A percentile compares a stretch with the other conserved stretches of the same genome.
phyloP scores from a whole-genome alignment of 352 stramenopile genomes.

The Globisporangium parvum region DNA sequence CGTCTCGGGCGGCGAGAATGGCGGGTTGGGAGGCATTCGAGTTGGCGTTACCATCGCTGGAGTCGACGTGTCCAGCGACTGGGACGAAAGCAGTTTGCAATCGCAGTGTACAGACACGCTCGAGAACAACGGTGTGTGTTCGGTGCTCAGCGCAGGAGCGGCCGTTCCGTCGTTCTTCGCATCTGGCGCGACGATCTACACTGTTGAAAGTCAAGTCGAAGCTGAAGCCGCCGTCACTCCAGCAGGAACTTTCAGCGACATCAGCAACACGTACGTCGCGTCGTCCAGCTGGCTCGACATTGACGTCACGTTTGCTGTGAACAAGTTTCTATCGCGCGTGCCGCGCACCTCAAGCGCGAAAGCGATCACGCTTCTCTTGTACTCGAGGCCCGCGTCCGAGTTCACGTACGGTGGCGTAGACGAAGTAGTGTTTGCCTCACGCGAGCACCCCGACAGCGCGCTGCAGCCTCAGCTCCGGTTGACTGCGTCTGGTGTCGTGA shows the following conservation, averaged over 20 bases:
- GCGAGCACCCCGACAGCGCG: constrained; percentile 27
- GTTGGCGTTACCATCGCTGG: constrained; percentile 34
- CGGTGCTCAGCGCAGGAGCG: constrained; percentile 14
- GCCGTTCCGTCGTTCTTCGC: constrained; percentile 31
- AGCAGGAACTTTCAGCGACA: constrained; percentile 25
- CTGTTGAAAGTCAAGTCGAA: constrained; percentile 14
- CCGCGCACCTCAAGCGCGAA: constrained; percentile 12
- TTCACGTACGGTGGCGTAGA: constrained; percentile 51
- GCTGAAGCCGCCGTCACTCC: constrained; percentile 30
- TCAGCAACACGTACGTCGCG: constrained; percentile 29
- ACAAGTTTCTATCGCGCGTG: constrained; percentile 32
- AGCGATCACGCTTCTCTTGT: constrained; percentile 50
- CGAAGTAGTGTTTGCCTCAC: constrained; percentile 55
- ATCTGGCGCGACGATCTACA: constrained; percentile 18
- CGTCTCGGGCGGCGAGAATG: constrained; percentile 53
- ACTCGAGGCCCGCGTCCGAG: constrained; percentile 27
- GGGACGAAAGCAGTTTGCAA: constrained; percentile 31
- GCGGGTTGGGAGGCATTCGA: constrained; percentile 43
- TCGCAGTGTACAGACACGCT: constrained; percentile 5
- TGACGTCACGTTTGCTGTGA: constrained; percentile 57
- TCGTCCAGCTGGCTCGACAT: constrained; percentile 54
- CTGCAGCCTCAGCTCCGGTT: constrained; percentile 37
- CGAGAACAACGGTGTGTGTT: constrained; percentile 17
- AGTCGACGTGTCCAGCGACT: constrained; percentile 16
- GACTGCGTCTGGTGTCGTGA: constrained; percentile 43